Conservation (phyloP, 75 land plant species). For the Pinus tabuliformis region DNA sequence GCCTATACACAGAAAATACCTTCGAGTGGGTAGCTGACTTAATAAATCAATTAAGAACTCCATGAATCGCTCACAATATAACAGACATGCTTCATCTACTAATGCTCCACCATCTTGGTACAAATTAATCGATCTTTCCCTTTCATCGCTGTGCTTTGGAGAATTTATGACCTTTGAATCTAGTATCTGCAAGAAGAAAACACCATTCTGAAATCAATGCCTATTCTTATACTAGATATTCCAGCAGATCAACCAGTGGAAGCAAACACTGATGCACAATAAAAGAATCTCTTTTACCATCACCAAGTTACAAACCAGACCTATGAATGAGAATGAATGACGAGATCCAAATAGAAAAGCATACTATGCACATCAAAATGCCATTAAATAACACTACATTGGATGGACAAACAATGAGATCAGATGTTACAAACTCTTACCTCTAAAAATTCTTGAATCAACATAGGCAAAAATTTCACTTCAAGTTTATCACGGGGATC, state of each 20-base stretch:
- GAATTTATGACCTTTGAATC: constrained; percentile 50
- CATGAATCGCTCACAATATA: constrained; percentile 96
- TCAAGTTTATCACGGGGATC: constrained; percentile 56
- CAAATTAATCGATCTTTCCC: constrained; percentile 17
- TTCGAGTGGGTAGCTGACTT: constrained; percentile 94
- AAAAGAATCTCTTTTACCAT: background rate
- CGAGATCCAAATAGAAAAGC: background rate
- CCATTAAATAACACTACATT: background rate
- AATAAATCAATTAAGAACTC: constrained; percentile 93
- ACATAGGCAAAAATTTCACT: constrained; percentile 74
- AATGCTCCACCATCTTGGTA: constrained; percentile 12
- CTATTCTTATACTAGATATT: background rate
- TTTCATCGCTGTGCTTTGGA: constrained; percentile 10
- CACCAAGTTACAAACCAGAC: background rate
- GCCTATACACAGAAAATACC: constrained; percentile 34
- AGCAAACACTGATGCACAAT: background rate
- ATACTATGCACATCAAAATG: background rate
- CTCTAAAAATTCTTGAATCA: constrained; percentile 87
- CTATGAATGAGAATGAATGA: background rate
- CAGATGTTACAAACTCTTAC: constrained; percentile 20
- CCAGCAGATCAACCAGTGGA: background rate
- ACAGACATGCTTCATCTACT: constrained; percentile 64
- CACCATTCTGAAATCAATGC: too few relatives aligned
- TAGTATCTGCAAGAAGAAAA: constrained; percentile 40
- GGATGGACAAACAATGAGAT: background rate